These are phyloP conservation scores for Pueraria montana DNA, from an alignment of 306 rosid genomes.

Conservation along the genomic window DNA sequence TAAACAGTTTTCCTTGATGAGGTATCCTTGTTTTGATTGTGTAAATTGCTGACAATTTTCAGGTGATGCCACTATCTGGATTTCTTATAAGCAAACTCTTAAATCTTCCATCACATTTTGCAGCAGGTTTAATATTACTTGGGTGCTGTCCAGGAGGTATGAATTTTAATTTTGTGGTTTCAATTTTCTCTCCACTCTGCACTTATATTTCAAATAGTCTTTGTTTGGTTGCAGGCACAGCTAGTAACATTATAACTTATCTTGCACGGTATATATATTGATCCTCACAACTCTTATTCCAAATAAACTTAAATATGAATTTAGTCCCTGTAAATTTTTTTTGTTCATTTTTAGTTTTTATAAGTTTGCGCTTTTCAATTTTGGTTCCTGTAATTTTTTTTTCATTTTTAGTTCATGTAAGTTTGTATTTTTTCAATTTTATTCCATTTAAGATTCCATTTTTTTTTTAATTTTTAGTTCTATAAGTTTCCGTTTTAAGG, in stretches of 20 bases:
- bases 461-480: no score
- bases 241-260: conserved; percentile 89
- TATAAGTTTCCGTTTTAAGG: no score
- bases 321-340: no score
- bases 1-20: neutral
- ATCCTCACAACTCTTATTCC: no score
- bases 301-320: no score
- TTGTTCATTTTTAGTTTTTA: no score
- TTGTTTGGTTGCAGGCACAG: conserved; percentile 79
- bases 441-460: no score
- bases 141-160: conserved; percentile 94
- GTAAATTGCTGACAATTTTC: conserved; percentile 47
- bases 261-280: conserved; percentile 91
- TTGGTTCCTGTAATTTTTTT: no score
- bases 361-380: no score
- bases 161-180: conserved; percentile 33
- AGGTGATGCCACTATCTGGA: conserved; percentile 95
- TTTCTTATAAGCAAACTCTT: conserved; percentile 80
- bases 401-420: no score
- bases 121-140: conserved; percentile 92
- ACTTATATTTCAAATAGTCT: conserved; percentile 5
- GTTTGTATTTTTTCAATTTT: no score
- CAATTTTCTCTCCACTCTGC: neutral
- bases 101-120: conserved; percentile 84
- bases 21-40: neutral